phyloP scores from a whole-genome alignment of 345 rosid genomes.

The Salix suchowensis region DNA sequence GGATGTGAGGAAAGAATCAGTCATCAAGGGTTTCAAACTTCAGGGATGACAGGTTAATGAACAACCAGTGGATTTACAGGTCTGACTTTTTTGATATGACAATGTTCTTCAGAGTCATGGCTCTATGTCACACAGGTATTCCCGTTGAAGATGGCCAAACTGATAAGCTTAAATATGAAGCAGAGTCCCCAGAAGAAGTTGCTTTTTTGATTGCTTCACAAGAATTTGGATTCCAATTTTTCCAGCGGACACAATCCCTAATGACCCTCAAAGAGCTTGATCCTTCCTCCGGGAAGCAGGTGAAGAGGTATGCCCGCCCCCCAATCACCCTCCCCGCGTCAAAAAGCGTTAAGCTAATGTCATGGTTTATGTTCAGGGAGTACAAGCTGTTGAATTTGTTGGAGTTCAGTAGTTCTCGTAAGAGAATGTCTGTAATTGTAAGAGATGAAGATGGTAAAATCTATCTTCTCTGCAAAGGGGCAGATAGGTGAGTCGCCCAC shows the following conservation, averaged over 20 bases:
- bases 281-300: conserved; percentile 35
- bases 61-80: conserved; percentile 46
- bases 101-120: conserved; percentile 66
- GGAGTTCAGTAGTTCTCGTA: conserved; percentile 68
- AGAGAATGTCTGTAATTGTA: conserved; percentile 81
- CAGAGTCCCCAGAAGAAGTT: conserved; percentile 86
- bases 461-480: conserved; percentile 77
- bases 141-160: conserved; percentile 48
- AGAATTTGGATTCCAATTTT: conserved; percentile 72
- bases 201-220: conserved; percentile 65
- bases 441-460: conserved; percentile 57
- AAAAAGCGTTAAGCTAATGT: not conserved
- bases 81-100: conserved; percentile 38
- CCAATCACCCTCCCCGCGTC: not conserved
- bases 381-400: conserved; percentile 62
- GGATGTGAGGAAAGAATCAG: conserved; percentile 2
- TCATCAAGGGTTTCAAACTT: conserved; percentile 59
- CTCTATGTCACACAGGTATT: conserved; percentile 69
- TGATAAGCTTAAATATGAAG: conserved; percentile 60
- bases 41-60: conserved; percentile 55
- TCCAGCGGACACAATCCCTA: conserved; percentile 56
- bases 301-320: conserved; percentile 42
- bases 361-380: conserved; percentile 41
- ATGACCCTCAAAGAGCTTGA: conserved; percentile 45
- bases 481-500: conserved; percentile 55